Evolutionary conservation across 495 filamentous ascomycete genomes (phyloP).

Genomic region (Neurospora discreta): DNA sequence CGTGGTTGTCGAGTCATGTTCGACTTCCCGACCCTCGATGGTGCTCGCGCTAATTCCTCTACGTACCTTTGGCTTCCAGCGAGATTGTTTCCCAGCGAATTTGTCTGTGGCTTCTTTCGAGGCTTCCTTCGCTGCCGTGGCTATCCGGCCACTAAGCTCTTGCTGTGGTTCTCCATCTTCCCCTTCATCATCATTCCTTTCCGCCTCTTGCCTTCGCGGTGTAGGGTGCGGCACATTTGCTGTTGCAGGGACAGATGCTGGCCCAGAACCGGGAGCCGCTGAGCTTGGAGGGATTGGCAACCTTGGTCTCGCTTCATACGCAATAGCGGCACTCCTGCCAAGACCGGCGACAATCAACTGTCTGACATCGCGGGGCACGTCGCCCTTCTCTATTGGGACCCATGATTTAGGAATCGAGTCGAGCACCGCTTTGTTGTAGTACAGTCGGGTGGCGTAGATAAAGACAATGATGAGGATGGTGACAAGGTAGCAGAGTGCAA

Average conservation of each 20-base stretch:
- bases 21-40: conserved; percentile 1
- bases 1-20: conserved; percentile 9
- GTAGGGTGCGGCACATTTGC: not conserved
- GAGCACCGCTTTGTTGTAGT: conserved; percentile 68
- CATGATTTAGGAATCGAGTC: conserved; percentile 73
- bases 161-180: not conserved
- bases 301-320: conserved; percentile 66
- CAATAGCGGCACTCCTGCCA: conserved; percentile 65
- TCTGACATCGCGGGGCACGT: conserved; percentile 59
- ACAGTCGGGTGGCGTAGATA: conserved; percentile 81
- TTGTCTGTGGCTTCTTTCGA: not conserved
- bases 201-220: not conserved
- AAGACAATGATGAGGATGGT: conserved; percentile 60
- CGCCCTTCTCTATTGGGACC: conserved; percentile 72
- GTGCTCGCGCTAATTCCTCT: conserved; percentile 2
- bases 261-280: not conserved
- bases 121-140: not conserved
- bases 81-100: not conserved
- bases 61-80: not conserved
- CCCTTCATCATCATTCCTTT: not conserved
- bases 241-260: not conserved
- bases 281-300: conserved; percentile 22
- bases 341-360: conserved; percentile 62
- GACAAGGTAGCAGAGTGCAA: conserved; percentile 66
- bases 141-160: not conserved